Evolutionary conservation across 345 rosid species (phyloP), one percentile per base, ranked within the genome.

Genomic region (Hypericum perforatum): DNA sequence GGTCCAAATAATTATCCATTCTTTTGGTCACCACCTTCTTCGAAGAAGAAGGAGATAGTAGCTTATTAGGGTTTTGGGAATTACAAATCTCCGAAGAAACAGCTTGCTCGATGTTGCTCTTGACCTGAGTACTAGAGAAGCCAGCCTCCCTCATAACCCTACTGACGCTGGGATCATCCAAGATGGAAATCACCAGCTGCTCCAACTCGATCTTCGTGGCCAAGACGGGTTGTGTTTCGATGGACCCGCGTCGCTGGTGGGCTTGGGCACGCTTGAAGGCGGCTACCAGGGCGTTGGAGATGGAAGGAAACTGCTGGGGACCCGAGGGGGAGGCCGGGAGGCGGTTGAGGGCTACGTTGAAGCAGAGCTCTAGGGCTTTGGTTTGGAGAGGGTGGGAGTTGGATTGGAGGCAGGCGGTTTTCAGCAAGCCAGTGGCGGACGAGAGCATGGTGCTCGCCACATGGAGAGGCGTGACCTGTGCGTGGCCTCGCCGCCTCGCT

Each of bases 141-240:
- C 78, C 78, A 9, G 78, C 74, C 57, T 70, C 78, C 53, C 63
- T 57, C 72, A 67, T 67, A 5, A 67, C 71, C 47, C 72, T 60
- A 56, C 95, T 82, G 22, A 85, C 89, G 51, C 90, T 80, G 42
- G 95, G 95, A 59, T 85, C 95, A 55, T 85, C 95, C 7, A 85
- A 76, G 37, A 85, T 80, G 16, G 95, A 85, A 9, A 85, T 66
- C 16, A 82, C 70, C 0, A 85, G 81, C 63, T 85, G 95, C 58
- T 80, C 87, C 0, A 82, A 47, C 70, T 80, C 90, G 3, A 85
- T 77, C 62, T 85, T 82, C 7, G 80, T 74, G 1, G 86, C 72
- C 41, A 85, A 49, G 22, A 85, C 74, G 2, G 89, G 79, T 37
- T 84, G 88, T n/a, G 77, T 82, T 53, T 82, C 90, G 37, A 82